Percentiles rank a stretch among this genome's conserved stretches.
Evolutionary conservation across 2,329 filamentous ascomycete species (phyloP).

Genomic region (Pseudocercospora pini-densiflorae): DNA sequence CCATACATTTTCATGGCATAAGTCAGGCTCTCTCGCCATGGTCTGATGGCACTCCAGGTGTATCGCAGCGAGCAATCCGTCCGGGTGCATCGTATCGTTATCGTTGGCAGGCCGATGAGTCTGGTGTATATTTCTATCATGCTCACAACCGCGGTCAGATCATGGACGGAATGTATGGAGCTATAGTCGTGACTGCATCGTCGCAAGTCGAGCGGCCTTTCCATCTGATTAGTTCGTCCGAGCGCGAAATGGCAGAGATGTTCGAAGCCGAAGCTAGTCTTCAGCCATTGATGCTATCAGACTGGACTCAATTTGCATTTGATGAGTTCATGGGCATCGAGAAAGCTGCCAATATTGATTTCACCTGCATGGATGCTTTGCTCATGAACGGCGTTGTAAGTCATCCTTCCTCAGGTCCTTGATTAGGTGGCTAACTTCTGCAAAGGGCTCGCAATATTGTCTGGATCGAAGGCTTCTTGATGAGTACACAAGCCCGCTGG

Average conservation of each 20-base stretch:
- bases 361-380: slow-evolving; percentile 22
- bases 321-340: slow-evolving; percentile 10
- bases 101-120: slow-evolving; percentile 19
- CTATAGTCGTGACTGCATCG: slow-evolving; percentile 17
- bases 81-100: slow-evolving; percentile 21
- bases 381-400: slow-evolving; percentile 22
- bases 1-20: slow-evolving; percentile 30
- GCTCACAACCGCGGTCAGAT: slow-evolving; percentile 20
- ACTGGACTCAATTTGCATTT: slow-evolving; percentile 21
- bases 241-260: background rate
- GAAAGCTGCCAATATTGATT: slow-evolving; percentile 15
- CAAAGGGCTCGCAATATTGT: no score
- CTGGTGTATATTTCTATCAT: slow-evolving; percentile 25
- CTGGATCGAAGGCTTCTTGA: no score
- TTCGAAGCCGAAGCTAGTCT: slow-evolving; percentile 13
- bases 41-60: slow-evolving; percentile 29
- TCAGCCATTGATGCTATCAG: slow-evolving; percentile 20
- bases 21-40: slow-evolving; percentile 27
- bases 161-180: slow-evolving; percentile 24
- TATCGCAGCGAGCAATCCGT: slow-evolving; percentile 27
- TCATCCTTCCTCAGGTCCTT: no score
- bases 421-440: no score
- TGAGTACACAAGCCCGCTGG: no score
- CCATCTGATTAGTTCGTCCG: slow-evolving; percentile 11
- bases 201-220: slow-evolving; percentile 1